Evolutionary conservation across 1,284 basidiomycete species (phyloP), one percentile per base, ranked within the genome.

Genomic region (Moesziomyces parantarcticus): DNA sequence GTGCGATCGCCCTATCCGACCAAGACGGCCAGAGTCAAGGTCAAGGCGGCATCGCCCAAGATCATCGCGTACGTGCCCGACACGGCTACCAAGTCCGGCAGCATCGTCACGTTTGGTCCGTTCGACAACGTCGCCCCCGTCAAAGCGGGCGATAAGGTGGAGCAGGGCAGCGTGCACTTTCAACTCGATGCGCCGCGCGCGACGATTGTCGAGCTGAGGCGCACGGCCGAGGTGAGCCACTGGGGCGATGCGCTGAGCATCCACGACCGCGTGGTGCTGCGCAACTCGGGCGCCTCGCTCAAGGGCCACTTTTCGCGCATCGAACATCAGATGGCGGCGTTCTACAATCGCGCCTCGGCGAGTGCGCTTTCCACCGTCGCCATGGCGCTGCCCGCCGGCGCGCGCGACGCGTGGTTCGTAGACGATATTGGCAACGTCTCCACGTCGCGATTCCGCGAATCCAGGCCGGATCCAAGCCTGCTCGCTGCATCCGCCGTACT

Each of bases 291-390:
- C 0, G 92, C 96, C 14, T 84, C 86, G 92, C 88, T 99, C 63
- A 94, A 95, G 83, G 97, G 96, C 1, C 92, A 97, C 62, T 99
- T 99, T 86, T 94, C 94, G 21, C 92, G 97, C 58, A 86, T 98
- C 47, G 89, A 91, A 21, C 90, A 95, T 84, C 94, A 97, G 85
- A 72, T 78, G 64, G 57, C 90, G 91, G 90, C 88, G 79, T 92
- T 89, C 85, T 66, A 85, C 85, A 76, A 89, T 89, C 59, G 88
- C 86, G 32, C 79, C 11, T 62, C 90, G 3, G 86, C 92, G 20
- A 92, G 94, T 75, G 87, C 92, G 50, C 86, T 97, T 21, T 87
- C 89, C 16, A 88, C 89, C 22, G 76, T 96, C 54, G 87, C 87
- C 11, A 85, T 97, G 26, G 89, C 90, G 48, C 55, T 78, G 21